Percentiles rank a stretch among this genome's conserved stretches.
Conservation (phyloP, 2,329 filamentous ascomycete genomes). For the Xylaria sp. region DNA sequence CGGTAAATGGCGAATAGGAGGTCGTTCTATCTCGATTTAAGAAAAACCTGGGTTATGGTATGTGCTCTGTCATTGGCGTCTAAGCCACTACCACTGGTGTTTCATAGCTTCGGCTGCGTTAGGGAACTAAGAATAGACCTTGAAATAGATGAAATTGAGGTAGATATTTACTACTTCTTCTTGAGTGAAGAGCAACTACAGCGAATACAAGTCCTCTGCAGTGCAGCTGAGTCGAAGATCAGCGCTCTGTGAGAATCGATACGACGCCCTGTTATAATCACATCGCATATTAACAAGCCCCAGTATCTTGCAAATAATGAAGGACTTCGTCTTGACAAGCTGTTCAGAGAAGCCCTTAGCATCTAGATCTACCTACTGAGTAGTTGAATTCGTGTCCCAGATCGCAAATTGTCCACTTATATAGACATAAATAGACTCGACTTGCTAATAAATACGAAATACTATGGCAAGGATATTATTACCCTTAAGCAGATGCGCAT, state of each 20-base stretch:
- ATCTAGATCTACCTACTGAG: not conserved
- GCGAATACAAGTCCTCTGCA: constrained; percentile 1
- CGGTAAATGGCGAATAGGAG: too few species aligned
- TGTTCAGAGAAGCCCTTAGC: constrained; percentile 10
- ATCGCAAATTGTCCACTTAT: too few species aligned
- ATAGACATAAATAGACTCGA: too few species aligned
- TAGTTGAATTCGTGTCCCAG: not conserved
- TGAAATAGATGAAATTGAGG: constrained; percentile 15
- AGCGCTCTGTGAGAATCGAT: constrained; percentile 14
- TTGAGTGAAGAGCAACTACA: constrained; percentile 15
- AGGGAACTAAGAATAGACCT: not conserved
- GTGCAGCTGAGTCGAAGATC: constrained; percentile 7
- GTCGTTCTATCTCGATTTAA: constrained; percentile 13
- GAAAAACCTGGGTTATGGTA: constrained; percentile 15
- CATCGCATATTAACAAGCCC: not conserved
- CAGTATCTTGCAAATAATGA: constrained; percentile 14
- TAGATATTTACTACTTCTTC: constrained; percentile 15
- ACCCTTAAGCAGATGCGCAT: too few species aligned
- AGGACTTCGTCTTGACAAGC: constrained; percentile 16
- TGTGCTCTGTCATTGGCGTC: not conserved
- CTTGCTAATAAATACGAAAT: too few species aligned
- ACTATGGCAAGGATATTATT: too few species aligned
- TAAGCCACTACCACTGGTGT: not conserved
- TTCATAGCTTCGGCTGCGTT: not conserved
- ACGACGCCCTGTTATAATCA: not conserved